Evolutionary conservation across 768 basidiomycete genomes (phyloP).

Genomic region (Mycena indigotica): DNA sequence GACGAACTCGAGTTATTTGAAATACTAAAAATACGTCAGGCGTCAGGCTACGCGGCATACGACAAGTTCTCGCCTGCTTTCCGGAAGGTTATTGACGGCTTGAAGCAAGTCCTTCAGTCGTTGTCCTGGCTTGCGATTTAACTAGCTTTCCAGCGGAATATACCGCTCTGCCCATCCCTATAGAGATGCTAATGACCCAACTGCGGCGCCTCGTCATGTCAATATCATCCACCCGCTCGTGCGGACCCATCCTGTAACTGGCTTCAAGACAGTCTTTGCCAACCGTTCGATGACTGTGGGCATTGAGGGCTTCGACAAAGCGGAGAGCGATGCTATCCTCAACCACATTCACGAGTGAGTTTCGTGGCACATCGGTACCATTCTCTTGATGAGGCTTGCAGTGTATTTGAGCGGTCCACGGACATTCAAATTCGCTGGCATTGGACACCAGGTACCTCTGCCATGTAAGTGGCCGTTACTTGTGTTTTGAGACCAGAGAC

Average conservation of each 20-base stretch:
- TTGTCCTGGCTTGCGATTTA: not conserved
- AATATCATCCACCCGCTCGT: slow-evolving; percentile 37
- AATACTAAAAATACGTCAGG: slow-evolving; percentile 2
- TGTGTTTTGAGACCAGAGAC: not conserved
- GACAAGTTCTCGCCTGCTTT: slow-evolving; percentile 41
- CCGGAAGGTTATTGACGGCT: slow-evolving; percentile 36
- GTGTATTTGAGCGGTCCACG: slow-evolving; percentile 38
- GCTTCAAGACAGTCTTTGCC: slow-evolving; percentile 40
- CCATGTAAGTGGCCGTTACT: slow-evolving; percentile 34
- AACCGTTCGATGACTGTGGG: slow-evolving; percentile 39
- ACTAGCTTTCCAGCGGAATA: slow-evolving; percentile 28
- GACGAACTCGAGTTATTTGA: not conserved
- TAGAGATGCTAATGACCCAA: slow-evolving; percentile 32
- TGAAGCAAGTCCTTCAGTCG: slow-evolving; percentile 10
- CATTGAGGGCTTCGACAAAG: slow-evolving; percentile 36
- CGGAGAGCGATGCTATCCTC: slow-evolving; percentile 37
- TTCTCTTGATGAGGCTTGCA: not conserved
- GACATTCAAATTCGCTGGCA: slow-evolving; percentile 34
- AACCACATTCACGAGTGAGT: slow-evolving; percentile 33
- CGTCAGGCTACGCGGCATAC: slow-evolving; percentile 40
- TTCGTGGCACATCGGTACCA: not conserved
- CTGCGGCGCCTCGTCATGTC: slow-evolving; percentile 35
- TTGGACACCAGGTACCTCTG: slow-evolving; percentile 36
- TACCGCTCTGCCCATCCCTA: slow-evolving; percentile 23
- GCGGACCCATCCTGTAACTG: slow-evolving; percentile 41